Base-by-base conservation (phyloP, 805 yeast species). In the Sugiyamaella valdiviana region DNA sequence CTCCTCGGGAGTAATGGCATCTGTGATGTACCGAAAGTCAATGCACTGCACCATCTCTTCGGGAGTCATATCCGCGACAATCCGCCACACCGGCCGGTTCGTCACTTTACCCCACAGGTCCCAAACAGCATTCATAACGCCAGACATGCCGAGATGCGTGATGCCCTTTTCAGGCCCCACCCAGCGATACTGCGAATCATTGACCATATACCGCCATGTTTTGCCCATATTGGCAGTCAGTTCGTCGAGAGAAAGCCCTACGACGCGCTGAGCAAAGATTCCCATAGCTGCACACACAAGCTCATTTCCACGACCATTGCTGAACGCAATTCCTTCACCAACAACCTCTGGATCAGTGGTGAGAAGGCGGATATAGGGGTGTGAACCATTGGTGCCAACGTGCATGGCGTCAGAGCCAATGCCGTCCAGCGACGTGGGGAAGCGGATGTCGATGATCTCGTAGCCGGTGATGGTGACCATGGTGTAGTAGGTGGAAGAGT, bases 301-400 rank as follows among this genome's bases (percentile, higher is more conserved):
- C 37, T 67, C 69, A 44, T 58, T 61, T 23, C 71, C 71, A 10
- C 68, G 59, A 23, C 71, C 71, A 49, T 60, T 67, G 38, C 67
- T 66, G 59, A 69, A 70, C 6, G 73, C 65, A 65, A 70, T 69
- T n/a, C 73, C 74, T 44, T 63, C 64, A 41, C 74, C 73, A 15
- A 51, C 51, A 10, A 65, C 48, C 5, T 54, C 57, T 1, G 61
- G 51, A 46, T 61, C 60, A 19, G 22, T 32, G 36, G 71, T 68
- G 43, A 57, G 44, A 23, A 68, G 55, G 23, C 59, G 58, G 16
- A 64, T 50, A 41, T 64, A 69, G 14, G 69, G 70, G 38, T 67
- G 67, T 6, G 72, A 66, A 45, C 67, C 67, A 56, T 69, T 68
- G 16, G 71, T 70, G 26, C 62, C 63, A 17, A 51, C 58, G 50